Evolutionary conservation across 2,329 filamentous ascomycete genomes (phyloP), one percentile per base, ranked within the genome.

Genomic region (Chaetothyriales sp.): DNA sequence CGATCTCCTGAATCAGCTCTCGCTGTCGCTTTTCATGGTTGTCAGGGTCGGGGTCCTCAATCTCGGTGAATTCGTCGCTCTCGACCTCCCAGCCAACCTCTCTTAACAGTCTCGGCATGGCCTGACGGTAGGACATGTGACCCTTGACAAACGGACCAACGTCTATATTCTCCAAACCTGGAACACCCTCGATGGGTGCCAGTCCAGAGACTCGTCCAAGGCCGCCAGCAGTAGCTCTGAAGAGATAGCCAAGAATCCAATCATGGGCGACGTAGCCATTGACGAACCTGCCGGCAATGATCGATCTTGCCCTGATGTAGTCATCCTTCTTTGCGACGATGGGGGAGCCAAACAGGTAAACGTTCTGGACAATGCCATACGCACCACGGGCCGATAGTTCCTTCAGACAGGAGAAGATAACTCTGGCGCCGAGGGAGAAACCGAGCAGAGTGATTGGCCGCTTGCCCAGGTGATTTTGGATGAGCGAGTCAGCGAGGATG

Each of bases 191-290:
- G 2, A 96, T 76, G 1, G 83, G 74, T 1, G 80, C 84, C 43
- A 98, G 76, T 10, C 92, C 92, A 4, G 89, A 89, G 1, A 98
- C 79, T 18, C 83, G 80, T 66, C 88, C 84, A 61, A 96, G 90
- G 44, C 92, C 92, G 57, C 92, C 92, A 58, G 83, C 85, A 2
- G 92, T 98, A 43, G 95, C 78, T 12, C 92, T 85, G 75, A 98
- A 98, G 1, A 98, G 79, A 64, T 98, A 98, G 12, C 80, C 88
- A 47, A 98, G 69, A 61, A 98, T 96, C 92, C 92, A 98, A 69
- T 98, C 92, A 64, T 92, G 95, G 46, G 78, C 84, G 59, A 92
- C 86, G 69, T 89, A 98, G 15, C 86, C 92, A 62, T 95, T 98
- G 57, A 98, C 80, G 59, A 96, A 95, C 43, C 89, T 79, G n/a